These are phyloP conservation scores for Metschnikowia sp. DNA, from an alignment of 805 yeast genomes.

Conservation along the genomic window DNA sequence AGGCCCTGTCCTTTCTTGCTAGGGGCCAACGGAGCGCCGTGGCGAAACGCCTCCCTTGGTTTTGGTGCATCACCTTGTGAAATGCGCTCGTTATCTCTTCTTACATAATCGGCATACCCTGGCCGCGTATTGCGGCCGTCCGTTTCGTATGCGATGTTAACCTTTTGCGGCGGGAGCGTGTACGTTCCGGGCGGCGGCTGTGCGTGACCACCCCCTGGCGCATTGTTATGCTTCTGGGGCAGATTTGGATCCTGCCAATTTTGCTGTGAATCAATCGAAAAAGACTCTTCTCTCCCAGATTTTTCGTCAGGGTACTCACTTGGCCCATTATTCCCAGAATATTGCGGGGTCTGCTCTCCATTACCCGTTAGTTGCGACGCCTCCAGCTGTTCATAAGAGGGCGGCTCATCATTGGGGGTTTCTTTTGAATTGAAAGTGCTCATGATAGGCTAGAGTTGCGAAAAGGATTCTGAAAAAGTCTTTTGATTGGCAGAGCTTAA, in stretches of 20 bases:
- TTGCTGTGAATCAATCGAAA: background rate
- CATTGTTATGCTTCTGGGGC: no score
- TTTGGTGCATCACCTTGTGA: conserved; percentile 32
- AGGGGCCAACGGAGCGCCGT: conserved; percentile 35
- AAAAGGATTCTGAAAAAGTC: no score
- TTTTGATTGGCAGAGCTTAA: no score
- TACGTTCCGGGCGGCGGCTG: conserved; percentile 13
- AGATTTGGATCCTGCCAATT: no score
- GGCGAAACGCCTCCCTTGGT: conserved; percentile 22
- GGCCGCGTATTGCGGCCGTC: conserved; percentile 37
- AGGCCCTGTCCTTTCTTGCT: conserved; percentile 28
- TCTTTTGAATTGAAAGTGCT: background rate
- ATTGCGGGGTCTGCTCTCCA: conserved; percentile 1
- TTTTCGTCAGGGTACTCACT: conserved; percentile 19
- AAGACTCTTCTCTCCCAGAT: background rate
- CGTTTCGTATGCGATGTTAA: conserved; percentile 35
- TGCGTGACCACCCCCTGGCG: background rate
- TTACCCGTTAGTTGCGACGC: background rate
- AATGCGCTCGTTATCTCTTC: conserved; percentile 29
- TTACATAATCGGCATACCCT: conserved; percentile 31
- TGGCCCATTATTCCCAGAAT: conserved; percentile 11
- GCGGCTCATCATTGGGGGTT: conserved; percentile 11
- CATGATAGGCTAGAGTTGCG: no score
- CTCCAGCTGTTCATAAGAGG: conserved; percentile 18
- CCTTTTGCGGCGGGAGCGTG: conserved; percentile 29